These are phyloP conservation scores for Sporodiniella umbellata DNA, from an alignment of 371 early-diverging fungal species.

Conservation along the genomic window DNA sequence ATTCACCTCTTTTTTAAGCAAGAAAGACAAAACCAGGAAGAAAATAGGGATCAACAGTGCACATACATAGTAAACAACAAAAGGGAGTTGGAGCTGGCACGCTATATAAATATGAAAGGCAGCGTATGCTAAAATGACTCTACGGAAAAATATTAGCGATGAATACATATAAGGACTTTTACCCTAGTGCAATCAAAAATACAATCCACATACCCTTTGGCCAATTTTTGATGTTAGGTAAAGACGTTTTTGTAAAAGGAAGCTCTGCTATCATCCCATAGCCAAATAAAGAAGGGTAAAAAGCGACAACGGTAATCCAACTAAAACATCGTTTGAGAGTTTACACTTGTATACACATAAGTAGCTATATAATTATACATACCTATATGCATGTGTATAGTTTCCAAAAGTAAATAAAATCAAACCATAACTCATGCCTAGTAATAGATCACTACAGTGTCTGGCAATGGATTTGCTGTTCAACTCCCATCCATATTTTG, in stretches of 20 bases:
- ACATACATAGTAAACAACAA: slow-evolving; percentile 58
- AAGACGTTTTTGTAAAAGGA: slow-evolving; percentile 68
- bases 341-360: too few species aligned
- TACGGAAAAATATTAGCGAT: too few species aligned
- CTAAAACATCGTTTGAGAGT: slow-evolving; percentile 30
- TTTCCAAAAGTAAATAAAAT: slow-evolving; percentile 84
- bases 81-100: slow-evolving; percentile 22
- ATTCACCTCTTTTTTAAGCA: slow-evolving; percentile 45
- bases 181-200: slow-evolving; percentile 54
- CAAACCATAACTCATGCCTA: slow-evolving; percentile 55
- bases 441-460: slow-evolving; percentile 63
- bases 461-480: slow-evolving; percentile 58
- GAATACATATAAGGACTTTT: slow-evolving; percentile 4
- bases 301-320: slow-evolving; percentile 71
- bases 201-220: slow-evolving; percentile 66
- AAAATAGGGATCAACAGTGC: slow-evolving; percentile 53
- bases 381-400: slow-evolving; percentile 69
- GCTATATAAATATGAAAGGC: slow-evolving; percentile 62
- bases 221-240: slow-evolving; percentile 73
- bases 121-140: slow-evolving; percentile 54
- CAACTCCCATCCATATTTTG: slow-evolving; percentile 63
- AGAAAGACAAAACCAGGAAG: slow-evolving; percentile 36
- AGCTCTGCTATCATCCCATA: slow-evolving; percentile 68
- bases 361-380: slow-evolving; percentile 3
- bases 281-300: slow-evolving; percentile 69